A percentile compares a stretch with the other conserved stretches of the same genome.
These are phyloP conservation scores for Brassica cretica DNA, from an alignment of 345 rosid genomes.

Conservation along the genomic window DNA sequence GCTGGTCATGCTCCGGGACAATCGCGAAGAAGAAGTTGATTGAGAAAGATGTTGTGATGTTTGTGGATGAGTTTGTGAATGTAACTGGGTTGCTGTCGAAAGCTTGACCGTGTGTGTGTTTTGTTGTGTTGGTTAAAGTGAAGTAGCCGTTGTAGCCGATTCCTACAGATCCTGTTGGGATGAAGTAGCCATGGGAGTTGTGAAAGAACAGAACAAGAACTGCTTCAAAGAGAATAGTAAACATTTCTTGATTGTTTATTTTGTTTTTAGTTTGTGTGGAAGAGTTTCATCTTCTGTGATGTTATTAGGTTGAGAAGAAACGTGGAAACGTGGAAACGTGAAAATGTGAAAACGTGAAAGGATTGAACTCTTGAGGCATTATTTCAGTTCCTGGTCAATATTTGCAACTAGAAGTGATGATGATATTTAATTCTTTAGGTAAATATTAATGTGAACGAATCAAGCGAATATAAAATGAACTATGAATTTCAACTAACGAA, in stretches of 20 bases:
- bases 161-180: constrained; percentile 27
- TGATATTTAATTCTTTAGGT: background rate
- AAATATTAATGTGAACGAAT: constrained; percentile 8
- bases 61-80: constrained; percentile 48
- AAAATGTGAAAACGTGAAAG: constrained; percentile 16
- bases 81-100: constrained; percentile 41
- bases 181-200: constrained; percentile 18
- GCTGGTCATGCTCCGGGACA: constrained; percentile 26
- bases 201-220: constrained; percentile 29
- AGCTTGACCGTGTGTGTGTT: constrained; percentile 44
- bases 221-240: background rate
- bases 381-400: background rate
- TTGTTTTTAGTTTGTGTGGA: background rate
- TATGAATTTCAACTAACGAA: background rate
- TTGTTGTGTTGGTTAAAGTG: constrained; percentile 46
- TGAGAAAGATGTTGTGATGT: constrained; percentile 48
- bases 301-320: constrained; percentile 5
- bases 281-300: background rate
- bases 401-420: background rate
- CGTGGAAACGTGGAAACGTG: background rate
- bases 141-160: constrained; percentile 43
- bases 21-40: constrained; percentile 65
- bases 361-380: constrained; percentile 5
- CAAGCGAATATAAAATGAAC: background rate
- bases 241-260: constrained; percentile 21